Percentiles rank a stretch among this genome's conserved stretches.
Evolutionary conservation across 2,329 filamentous ascomycete genomes (phyloP).

Genomic region (Cercospora zeina): DNA sequence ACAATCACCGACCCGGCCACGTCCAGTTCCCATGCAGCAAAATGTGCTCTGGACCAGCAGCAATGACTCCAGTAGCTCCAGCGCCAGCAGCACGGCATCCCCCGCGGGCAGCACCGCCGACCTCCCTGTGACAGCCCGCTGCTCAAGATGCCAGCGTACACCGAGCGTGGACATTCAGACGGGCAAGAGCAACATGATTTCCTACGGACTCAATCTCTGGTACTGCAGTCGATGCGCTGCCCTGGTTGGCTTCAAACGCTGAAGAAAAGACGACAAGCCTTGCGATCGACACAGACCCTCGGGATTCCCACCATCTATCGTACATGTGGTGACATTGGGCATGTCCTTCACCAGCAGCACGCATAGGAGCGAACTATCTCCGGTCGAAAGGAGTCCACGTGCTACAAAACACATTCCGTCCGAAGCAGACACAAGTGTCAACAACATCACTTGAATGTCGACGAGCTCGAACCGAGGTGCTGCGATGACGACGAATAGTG

Average conservation of each 20-base stretch:
- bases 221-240: conserved; percentile 43
- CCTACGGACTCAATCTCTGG: conserved; percentile 43
- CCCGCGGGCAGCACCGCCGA: conserved; percentile 27
- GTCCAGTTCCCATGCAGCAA: conserved; percentile 36
- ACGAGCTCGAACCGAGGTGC: neutral
- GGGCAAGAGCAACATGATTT: conserved; percentile 42
- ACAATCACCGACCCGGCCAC: conserved; percentile 32
- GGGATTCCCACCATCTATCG: neutral
- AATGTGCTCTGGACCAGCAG: conserved; percentile 39
- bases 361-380: neutral
- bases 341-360: neutral
- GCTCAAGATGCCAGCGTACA: conserved; percentile 42
- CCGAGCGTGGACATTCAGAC: conserved; percentile 39
- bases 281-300: neutral
- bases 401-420: neutral
- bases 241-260: conserved; percentile 41
- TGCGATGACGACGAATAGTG: neutral
- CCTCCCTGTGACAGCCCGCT: conserved; percentile 36
- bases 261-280: conserved; percentile 18
- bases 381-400: neutral
- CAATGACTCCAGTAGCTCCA: conserved; percentile 35
- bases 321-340: no score
- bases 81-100: conserved; percentile 27
- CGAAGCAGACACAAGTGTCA: neutral
- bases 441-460: neutral